Base-by-base conservation (phyloP, 2,329 filamentous ascomycete genomes). In the Ploettnerulaceae sp. region DNA sequence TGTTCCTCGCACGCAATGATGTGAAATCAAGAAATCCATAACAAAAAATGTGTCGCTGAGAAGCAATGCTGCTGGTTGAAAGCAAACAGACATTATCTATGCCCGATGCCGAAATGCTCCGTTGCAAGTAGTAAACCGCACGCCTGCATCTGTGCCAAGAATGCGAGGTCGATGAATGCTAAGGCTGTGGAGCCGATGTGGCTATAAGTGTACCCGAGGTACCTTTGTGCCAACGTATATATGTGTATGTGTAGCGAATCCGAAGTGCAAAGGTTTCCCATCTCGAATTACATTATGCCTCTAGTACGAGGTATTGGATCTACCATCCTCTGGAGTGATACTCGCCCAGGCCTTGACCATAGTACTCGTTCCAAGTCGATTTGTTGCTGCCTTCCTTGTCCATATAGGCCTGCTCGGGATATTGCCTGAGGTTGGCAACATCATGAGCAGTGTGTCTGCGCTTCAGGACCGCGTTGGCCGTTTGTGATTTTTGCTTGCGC, bases 251-350 rank as follows among this genome's bases (percentile, higher is more conserved):
- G 51, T 17, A 45, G 36, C 9, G 26, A n/a, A 38, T 50, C 52
- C 53, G 45, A 55, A 51, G 57, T 49, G 56, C 54, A 51, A 47
- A 18, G 24, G 33, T 29, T 4, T 39, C 41, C 43, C 24, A 34
- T 47, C 21, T 39, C 35, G 43, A 49, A 55, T 56, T 56, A 57
- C 40, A 58, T 58, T 55, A 58, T 51, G 53, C 54, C 55, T 48
- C 56, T 54, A n/a, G 52, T 48, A 38, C 44, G 47, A 49, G 45
- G 33, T 44, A 17, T 36, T 37, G 42, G 42, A 45, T 57, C 47
- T 79, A 94, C 89, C 89, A 95, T 61, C 88, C 89, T 65, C 88
- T 86, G 54, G 83, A 77, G 65, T 94, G 85, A 69, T 93, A 94
- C 61, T 89, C 87, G 64, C 81, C 81, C 40, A 74, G 71, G n/a